A percentile compares a stretch with the other conserved stretches of the same genome.
Evolutionary conservation across 441 rosid species (phyloP).

Genomic region (Erodium moschatum): DNA sequence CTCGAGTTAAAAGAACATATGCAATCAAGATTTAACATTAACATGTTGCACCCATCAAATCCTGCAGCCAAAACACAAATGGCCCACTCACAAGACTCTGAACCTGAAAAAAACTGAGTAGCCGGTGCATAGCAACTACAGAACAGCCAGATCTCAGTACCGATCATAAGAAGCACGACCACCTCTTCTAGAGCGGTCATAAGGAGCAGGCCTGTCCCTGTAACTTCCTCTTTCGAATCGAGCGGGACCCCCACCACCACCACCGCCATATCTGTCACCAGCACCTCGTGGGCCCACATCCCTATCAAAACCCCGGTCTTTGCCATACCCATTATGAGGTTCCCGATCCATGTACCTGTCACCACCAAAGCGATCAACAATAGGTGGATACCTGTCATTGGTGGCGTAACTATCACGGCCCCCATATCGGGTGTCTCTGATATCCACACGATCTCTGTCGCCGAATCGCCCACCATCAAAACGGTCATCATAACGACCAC

Average conservation of each 20-base stretch:
- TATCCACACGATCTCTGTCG: conserved; percentile 25
- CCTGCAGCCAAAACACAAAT: not conserved
- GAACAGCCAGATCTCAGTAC: conserved; percentile 27
- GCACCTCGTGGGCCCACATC: conserved; percentile 47
- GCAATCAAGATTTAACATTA: not conserved
- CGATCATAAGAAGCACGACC: conserved; percentile 59
- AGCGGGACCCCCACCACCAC: conserved; percentile 39
- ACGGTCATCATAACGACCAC: conserved; percentile 20
- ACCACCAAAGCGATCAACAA: conserved; percentile 59
- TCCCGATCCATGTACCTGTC: conserved; percentile 68
- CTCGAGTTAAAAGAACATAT: not conserved
- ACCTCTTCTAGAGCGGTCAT: conserved; percentile 69
- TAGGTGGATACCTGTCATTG: conserved; percentile 20
- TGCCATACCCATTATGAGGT: conserved; percentile 60
- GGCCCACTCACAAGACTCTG: not conserved
- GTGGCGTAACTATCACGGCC: conserved; percentile 21
- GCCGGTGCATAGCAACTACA: not conserved
- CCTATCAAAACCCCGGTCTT: conserved; percentile 62
- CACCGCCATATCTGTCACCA: conserved; percentile 41
- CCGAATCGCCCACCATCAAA: conserved; percentile 27
- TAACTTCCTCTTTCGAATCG: conserved; percentile 58
- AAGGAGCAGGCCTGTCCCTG: conserved; percentile 62
- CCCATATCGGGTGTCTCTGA: conserved; percentile 12
- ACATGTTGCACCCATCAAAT: not conserved
- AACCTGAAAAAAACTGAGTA: not conserved